Evolutionary conservation across 2,329 filamentous ascomycete genomes (phyloP), one percentile per base, ranked within the genome.

Genomic region (Magnaporthiopsis rhizophila): DNA sequence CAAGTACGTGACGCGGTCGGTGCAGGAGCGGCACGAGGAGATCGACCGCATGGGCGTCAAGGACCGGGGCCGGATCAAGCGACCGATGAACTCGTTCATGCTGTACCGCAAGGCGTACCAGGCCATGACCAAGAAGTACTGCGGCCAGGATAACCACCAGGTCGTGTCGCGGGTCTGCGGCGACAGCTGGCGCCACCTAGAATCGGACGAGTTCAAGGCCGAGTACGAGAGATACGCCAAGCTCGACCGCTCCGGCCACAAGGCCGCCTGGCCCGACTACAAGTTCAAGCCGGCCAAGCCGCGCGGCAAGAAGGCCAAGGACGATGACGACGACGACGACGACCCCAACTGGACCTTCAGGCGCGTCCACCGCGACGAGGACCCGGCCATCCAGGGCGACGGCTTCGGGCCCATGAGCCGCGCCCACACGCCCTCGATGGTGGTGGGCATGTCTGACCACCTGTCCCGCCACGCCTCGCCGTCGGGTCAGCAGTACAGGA

Each of bases 41-140:
- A 86, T 89, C 12, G 83, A 86, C 58, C 83, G 85, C 70, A 30
- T 2, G 45, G 60, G 60, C 38, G 84, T 86, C 65, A 91, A 88
- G 70, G 79, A 86, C 50, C 80, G 80, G 2, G 90, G 90, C 32
- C 92, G 93, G 73, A 84, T 98, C 69, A 92, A 94, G 71, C 84
- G 95, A 36, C 93, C 95, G 3, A 96, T 97, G 89, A 99, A 99
- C 75, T 94, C 91, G 0, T 99, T 98, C 79, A 97, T 99, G 89
- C 81, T 99, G 62, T 99, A 99, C 75, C 89, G 95, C 58, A 97
- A 95, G 69, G 91, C 92, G 8, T 97, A 91, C 73, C 91, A 96
- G 66, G 90, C 95, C 67, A 83, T 92, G 38, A 91, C 91, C 65
- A 97, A 97, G 76, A 81, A 85, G 62, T 91, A 88, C 81, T 91